A percentile compares a stretch with the other conserved stretches of the same genome.
These are phyloP conservation scores for Xylariaceae sp. DNA, from an alignment of 2,329 filamentous ascomycete species.

Conservation along the genomic window DNA sequence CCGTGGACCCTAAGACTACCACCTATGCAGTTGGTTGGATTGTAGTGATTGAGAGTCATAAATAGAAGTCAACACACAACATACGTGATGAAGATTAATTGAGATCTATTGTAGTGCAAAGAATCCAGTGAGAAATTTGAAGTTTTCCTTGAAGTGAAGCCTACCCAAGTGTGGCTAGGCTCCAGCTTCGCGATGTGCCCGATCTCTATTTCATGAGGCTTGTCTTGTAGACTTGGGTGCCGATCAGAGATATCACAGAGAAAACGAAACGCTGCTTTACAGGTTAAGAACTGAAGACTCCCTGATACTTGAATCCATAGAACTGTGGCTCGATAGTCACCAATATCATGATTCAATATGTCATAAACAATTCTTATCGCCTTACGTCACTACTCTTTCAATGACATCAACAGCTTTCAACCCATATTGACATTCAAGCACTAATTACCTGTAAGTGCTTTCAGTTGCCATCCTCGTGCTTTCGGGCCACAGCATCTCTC, in stretches of 20 bases:
- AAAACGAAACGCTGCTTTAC: too few relatives aligned
- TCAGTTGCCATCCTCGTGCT: background rate
- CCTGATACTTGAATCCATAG: background rate
- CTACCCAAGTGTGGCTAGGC: background rate
- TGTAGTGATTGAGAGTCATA: background rate
- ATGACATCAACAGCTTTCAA: background rate
- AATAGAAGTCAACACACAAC: background rate
- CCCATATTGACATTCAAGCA: background rate
- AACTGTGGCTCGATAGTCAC: background rate
- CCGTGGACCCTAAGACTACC: background rate
- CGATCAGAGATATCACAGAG: too few relatives aligned
- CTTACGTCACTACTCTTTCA: background rate
- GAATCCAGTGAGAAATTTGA: background rate
- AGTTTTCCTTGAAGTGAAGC: background rate
- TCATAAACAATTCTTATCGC: background rate
- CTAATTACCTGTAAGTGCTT: too few relatives aligned
- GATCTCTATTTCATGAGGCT: background rate
- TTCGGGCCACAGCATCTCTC: background rate
- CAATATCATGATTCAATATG: background rate
- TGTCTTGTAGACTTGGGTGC: background rate
- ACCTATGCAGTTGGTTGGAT: too few relatives aligned
- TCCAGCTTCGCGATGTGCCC: background rate
- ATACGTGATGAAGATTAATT: background rate
- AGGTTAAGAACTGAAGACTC: too few relatives aligned
- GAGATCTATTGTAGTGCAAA: background rate